phyloP scores from a whole-genome alignment of 2,329 filamentous ascomycete genomes.

The Lomentospora prolificans region DNA sequence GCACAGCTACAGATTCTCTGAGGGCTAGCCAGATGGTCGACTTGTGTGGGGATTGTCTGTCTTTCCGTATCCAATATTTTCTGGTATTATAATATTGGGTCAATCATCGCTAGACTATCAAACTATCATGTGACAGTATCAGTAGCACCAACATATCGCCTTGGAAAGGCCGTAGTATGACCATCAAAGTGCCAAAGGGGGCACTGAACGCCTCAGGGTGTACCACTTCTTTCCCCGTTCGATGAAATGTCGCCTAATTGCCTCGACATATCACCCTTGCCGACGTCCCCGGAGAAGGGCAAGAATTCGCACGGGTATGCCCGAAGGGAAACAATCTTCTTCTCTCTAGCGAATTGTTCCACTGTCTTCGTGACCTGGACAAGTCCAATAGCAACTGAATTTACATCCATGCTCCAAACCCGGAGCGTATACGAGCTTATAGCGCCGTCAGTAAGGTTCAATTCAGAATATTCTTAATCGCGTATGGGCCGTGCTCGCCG shows the following conservation, averaged over 20 bases:
- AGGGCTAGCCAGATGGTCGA: constrained; percentile 1
- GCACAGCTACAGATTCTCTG: constrained; percentile 10
- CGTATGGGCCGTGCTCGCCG: constrained; percentile 10
- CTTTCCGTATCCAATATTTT: not conserved
- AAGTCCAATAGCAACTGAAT: constrained; percentile 5
- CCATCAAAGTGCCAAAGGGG: constrained; percentile 12
- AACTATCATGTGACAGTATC: not conserved
- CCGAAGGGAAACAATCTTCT: constrained; percentile 8
- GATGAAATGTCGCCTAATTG: constrained; percentile 10
- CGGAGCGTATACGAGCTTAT: not conserved
- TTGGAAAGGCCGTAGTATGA: constrained; percentile 4
- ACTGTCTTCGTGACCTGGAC: not conserved
- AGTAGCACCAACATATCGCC: too few relatives aligned
- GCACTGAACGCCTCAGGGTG: constrained; percentile 4
- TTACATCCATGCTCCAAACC: not conserved
- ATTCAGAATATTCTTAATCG: constrained; percentile 1
- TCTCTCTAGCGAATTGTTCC: constrained; percentile 10
- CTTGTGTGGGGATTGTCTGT: not conserved
- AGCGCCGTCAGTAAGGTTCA: not conserved
- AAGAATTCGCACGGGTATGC: constrained; percentile 12
- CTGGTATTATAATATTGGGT: not conserved
- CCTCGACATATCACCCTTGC: not conserved
- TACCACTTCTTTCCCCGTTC: constrained; percentile 12
- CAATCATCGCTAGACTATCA: not conserved
- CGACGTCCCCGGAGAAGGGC: constrained; percentile 1